A percentile compares a stretch with the other conserved stretches of the same genome.
These are phyloP conservation scores for Chytriomyces sp. DNA, from an alignment of 192 early-diverging fungal species.

Conservation along the genomic window DNA sequence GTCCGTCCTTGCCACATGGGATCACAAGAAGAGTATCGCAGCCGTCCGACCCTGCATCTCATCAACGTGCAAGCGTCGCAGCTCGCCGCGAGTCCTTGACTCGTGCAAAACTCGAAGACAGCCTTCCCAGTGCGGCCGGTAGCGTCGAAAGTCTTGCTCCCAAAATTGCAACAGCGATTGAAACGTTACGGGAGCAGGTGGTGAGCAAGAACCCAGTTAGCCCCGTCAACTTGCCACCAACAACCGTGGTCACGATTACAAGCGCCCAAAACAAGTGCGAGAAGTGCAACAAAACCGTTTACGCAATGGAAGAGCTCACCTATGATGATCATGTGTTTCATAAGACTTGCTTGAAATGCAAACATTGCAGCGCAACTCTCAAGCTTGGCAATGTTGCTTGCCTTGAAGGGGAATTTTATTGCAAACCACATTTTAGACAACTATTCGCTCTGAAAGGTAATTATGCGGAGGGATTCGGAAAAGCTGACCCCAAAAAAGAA, in stretches of 20 bases:
- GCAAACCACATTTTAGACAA: slow-evolving; percentile 57
- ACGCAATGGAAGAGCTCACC: slow-evolving; percentile 39
- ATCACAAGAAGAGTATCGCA: too few species aligned
- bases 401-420: slow-evolving; percentile 44
- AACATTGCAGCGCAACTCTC: slow-evolving; percentile 42
- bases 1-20: neutral
- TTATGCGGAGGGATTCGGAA: slow-evolving; percentile 58
- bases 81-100: neutral
- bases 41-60: neutral
- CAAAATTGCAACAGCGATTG: slow-evolving; percentile 3
- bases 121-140: neutral
- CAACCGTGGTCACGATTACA: neutral
- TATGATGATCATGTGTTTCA: slow-evolving; percentile 42
- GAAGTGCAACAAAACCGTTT: slow-evolving; percentile 29
- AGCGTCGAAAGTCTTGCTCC: neutral
- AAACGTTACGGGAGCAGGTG: neutral
- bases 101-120: slow-evolving; percentile 17
- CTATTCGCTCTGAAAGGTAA: slow-evolving; percentile 62
- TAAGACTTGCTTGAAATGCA: slow-evolving; percentile 47
- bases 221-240: neutral
- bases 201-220: neutral
- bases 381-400: slow-evolving; percentile 46
- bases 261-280: neutral
- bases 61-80: neutral
- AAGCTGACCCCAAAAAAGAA: slow-evolving; percentile 48